Evolutionary conservation across 148 eudicot species (phyloP), one percentile per base, ranked within the genome.

Genomic region (Amaranthus cruentus): DNA sequence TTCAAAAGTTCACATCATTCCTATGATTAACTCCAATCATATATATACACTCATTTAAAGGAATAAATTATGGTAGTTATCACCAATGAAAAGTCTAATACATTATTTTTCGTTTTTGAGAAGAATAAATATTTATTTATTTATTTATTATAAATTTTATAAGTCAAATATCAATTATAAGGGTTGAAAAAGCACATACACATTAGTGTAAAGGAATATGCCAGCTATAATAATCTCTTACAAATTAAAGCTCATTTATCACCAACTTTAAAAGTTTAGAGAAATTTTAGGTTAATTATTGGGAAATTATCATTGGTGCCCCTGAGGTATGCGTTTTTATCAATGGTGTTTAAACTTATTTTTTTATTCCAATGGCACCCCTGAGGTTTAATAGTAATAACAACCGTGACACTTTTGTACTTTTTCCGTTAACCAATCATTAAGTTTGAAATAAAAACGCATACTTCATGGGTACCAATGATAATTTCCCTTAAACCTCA

Each of bases 1-100:
- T 70, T 75, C 78, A 62, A 66, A 47, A 5, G 62, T 75, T 75
- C 78, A 75, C 72, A 68, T 66, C 78, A 67, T 67, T 67, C 72
- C 70, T 50, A 75, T 75, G 78, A 75, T 67, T 75, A 68, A 75
- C 62, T 66, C 78, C 52, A 67, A 62, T 28, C 53, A 71, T 58
- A 3, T 6, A 4, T 21, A 54, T 9, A 51, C 42, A 61, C 4
- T 18, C 8, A 61, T 50, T 43, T 60, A 73, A 28, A 73, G n/a
- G 47, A 51, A 67, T 6, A 71, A 49, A 66, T 75, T 75, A 63
- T 51, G 53, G 76, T 73, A 68, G 78, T 75, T 75, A 67, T 55
- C 62, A 75, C 8, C 53, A 67, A 15, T 43, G n/a, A 62, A 49
- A 72, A 71, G 74, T 71, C 65, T 12, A 58, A 47, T 71, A 48